A percentile compares a stretch with the other conserved stretches of the same genome.
These are phyloP conservation scores for Paradendryphiella salina DNA, from an alignment of 2,329 filamentous ascomycete genomes.

Conservation along the genomic window DNA sequence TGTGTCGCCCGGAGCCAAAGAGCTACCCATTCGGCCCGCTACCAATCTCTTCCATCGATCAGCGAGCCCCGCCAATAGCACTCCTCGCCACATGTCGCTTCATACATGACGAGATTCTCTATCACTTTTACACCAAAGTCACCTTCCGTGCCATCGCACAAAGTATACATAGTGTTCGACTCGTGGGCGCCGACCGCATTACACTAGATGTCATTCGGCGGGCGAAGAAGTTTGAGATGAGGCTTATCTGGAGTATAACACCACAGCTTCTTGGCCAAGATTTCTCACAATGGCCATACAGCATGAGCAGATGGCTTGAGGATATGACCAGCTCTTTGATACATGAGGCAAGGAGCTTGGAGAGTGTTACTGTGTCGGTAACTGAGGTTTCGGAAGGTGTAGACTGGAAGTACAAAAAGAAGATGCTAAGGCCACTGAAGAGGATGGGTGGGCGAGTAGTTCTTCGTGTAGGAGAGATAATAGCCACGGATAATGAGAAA, in stretches of 20 bases:
- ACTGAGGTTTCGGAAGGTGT: background rate
- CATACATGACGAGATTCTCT: constrained; percentile 14
- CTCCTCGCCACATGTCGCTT: constrained; percentile 15
- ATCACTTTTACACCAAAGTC: constrained; percentile 19
- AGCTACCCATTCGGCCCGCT: constrained; percentile 19
- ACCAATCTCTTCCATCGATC: constrained; percentile 20
- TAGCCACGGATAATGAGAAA: constrained; percentile 3
- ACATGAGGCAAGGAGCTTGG: constrained; percentile 8
- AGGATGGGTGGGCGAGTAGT: constrained; percentile 6
- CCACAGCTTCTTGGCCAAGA: no score
- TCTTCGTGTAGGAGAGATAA: constrained; percentile 17
- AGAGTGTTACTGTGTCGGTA: background rate
- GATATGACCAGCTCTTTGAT: constrained; percentile 13
- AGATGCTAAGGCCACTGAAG: constrained; percentile 13
- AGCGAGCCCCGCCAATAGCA: constrained; percentile 9
- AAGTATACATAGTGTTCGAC: background rate
- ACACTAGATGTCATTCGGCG: background rate
- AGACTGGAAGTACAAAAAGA: constrained; percentile 11
- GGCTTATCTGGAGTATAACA: constrained; percentile 6
- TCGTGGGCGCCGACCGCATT: background rate
- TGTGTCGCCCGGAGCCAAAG: constrained; percentile 7
- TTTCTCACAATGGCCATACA: background rate
- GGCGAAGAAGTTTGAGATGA: constrained; percentile 9
- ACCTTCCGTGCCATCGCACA: constrained; percentile 19
- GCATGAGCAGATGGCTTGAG: constrained; percentile 13